Conservation (phyloP, 176 grass and related monocot species). For the Zoysia japonica region DNA sequence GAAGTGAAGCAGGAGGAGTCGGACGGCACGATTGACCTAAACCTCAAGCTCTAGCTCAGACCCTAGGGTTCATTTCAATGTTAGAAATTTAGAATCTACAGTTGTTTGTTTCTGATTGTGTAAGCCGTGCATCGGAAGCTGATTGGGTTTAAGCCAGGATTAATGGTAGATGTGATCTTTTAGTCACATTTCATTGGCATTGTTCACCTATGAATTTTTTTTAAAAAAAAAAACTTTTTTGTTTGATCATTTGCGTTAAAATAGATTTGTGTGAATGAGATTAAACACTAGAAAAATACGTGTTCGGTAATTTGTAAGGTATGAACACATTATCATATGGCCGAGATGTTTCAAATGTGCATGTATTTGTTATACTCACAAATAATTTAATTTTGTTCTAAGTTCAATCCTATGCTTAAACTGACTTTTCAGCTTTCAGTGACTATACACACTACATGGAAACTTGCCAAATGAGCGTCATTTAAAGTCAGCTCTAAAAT, state of each 20-base stretch:
- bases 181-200: neutral
- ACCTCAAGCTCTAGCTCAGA: constrained; percentile 40
- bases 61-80: constrained; percentile 3
- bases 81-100: neutral
- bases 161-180: no score
- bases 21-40: constrained; percentile 39
- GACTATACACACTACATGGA: neutral
- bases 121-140: neutral
- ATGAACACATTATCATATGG: neutral
- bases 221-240: neutral
- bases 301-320: no score
- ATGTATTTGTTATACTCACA: neutral
- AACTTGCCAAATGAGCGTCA: neutral
- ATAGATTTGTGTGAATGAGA: neutral
- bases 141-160: constrained; percentile 23
- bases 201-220: neutral
- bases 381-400: no score
- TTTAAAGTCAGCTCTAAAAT: neutral
- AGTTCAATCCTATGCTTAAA: neutral
- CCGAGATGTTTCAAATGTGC: neutral
- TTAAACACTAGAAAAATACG: neutral
- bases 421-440: neutral
- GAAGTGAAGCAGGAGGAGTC: constrained; percentile 24
- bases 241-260: neutral
- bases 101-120: constrained; percentile 1